phyloP scores from a whole-genome alignment of 192 early-diverging fungal genomes.

The Glomus cerebriforme region DNA sequence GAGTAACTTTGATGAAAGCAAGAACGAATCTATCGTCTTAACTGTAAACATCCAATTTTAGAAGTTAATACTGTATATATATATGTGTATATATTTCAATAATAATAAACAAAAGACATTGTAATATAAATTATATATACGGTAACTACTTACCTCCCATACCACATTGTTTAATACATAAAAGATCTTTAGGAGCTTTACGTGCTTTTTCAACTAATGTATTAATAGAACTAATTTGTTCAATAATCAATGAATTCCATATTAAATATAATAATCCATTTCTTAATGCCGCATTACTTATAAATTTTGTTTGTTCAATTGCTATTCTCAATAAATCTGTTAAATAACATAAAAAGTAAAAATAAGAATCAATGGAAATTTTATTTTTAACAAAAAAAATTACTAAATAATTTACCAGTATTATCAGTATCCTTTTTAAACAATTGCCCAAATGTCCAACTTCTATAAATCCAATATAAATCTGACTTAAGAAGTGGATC shows the following conservation, averaged over 20 bases:
- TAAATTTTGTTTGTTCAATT: conserved; percentile 4
- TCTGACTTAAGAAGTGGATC: not conserved
- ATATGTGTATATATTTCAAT: too few relatives aligned
- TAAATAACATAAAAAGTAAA: not conserved
- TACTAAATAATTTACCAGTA: not conserved
- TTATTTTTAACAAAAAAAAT: not conserved
- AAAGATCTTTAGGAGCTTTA: not conserved
- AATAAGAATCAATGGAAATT: not conserved
- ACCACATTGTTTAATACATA: not conserved
- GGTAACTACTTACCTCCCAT: not conserved
- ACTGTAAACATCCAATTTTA: not conserved
- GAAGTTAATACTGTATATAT: not conserved
- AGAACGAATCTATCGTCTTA: not conserved
- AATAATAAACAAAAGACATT: not conserved
- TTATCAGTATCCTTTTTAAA: not conserved
- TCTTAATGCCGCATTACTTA: not conserved
- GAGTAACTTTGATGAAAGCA: not conserved
- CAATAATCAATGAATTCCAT: not conserved
- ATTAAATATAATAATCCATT: not conserved
- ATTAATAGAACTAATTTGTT: conserved; percentile 3
- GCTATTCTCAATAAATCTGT: not conserved
- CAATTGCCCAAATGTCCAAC: not conserved
- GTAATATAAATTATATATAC: not conserved
- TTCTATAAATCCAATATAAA: not conserved
- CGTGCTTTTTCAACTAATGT: not conserved